Conservation (phyloP, 2,329 filamentous ascomycete genomes). For the Ophiocordyceps australis region DNA sequence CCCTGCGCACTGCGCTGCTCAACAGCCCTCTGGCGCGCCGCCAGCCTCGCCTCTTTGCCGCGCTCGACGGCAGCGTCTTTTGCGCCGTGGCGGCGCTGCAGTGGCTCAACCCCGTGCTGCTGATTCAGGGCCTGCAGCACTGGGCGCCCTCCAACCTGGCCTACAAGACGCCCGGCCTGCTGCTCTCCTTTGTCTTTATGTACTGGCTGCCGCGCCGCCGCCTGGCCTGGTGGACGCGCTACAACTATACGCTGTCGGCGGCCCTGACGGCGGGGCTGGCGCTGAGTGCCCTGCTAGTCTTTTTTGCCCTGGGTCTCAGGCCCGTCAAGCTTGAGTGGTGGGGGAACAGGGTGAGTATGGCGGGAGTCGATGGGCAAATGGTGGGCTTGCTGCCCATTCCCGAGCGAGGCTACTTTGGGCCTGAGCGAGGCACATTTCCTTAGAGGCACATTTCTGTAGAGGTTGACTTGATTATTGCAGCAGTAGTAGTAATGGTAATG, state of each 20-base stretch:
- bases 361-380: conserved; percentile 6
- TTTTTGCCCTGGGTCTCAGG: conserved; percentile 18
- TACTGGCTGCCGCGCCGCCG: conserved; percentile 15
- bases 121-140: conserved; percentile 22
- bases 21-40: too few relatives aligned
- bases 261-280: conserved; percentile 22
- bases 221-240: conserved; percentile 25
- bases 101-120: conserved; percentile 21
- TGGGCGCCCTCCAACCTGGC: conserved; percentile 23
- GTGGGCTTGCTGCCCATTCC: conserved; percentile 6
- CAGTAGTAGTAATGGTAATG: too few relatives aligned
- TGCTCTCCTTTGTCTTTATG: conserved; percentile 21
- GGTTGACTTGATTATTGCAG: too few relatives aligned
- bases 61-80: conserved; percentile 18
- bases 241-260: conserved; percentile 25
- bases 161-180: conserved; percentile 23
- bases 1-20: conserved; percentile 12
- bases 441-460: too few relatives aligned
- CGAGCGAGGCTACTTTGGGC: conserved; percentile 9
- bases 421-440: conserved; percentile 7
- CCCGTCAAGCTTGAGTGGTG: conserved; percentile 19
- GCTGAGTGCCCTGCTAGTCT: conserved; percentile 20
- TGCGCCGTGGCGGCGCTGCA: conserved; percentile 17
- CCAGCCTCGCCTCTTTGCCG: conserved; percentile 11
- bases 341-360: conserved; percentile 16